Evolutionary conservation across 2,329 filamentous ascomycete species (phyloP), one percentile per base, ranked within the genome.

Genomic region (Ophiostoma sp.): DNA sequence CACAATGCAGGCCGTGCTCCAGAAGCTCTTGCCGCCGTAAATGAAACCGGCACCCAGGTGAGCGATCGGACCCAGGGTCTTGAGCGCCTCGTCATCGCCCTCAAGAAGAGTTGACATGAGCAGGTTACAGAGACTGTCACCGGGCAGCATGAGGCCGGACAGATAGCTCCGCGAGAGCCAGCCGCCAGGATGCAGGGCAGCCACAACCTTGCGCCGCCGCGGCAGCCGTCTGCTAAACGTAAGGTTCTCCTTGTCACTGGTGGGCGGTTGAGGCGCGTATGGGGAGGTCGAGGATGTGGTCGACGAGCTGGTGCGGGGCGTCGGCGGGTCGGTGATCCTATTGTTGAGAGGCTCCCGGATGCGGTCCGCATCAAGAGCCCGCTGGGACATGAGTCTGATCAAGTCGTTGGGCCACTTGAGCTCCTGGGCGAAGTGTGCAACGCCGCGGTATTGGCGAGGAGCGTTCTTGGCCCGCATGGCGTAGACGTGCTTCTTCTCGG

Each of bases 101-200:
- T 92, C 90, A 6, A 92, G 80, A 69, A 92, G 80, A 3, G 90
- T 89, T 1, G 89, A 87, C 85, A 92, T 92, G 63, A 92, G 82
- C 74, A 91, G 87, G 78, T 91, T 90, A 69, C 86, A 85, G 36
- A 92, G 78, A 1, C 85, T 85, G 75, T 92, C 90, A 2, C 90
- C 90, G 0, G 90, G 90, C 9, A 92, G 82, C 78, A 92, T 85
- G 61, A 92, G 79, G 0, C 90, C 90, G 45, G 89, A 91, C 8
- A 92, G 82, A 76, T 91, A 92, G 31, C 89, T 91, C 79, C 90
- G 90, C 5, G 90, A 91, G 22, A 92, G 83, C 90, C 90, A 92
- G 1, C 90, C 90, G 0, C 87, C 85, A 2, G 86, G 82, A 74
- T 90, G 86, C 28, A 91, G 81, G 1, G 86, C 86, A 1, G 89